These are phyloP conservation scores for Triticum turgidum DNA, from an alignment of 176 grass and related monocot genomes.

Conservation along the genomic window DNA sequence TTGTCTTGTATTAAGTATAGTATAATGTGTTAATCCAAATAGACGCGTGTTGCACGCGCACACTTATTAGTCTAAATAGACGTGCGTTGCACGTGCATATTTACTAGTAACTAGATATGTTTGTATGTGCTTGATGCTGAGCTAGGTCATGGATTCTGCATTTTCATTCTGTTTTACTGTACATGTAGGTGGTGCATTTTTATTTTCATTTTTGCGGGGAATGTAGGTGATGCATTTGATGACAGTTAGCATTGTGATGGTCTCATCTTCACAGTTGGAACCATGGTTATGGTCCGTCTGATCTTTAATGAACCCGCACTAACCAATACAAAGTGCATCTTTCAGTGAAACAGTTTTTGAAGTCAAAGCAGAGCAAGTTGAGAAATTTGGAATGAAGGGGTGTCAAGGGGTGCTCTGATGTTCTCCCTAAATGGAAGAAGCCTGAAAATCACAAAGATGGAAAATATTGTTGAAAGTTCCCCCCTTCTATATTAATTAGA, in stretches of 20 bases:
- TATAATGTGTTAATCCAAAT: too few species aligned
- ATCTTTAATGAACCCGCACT: not conserved
- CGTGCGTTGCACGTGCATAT: too few species aligned
- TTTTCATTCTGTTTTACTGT: not conserved
- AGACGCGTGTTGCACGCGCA: too few species aligned
- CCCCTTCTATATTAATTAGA: not conserved
- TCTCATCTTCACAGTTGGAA: not conserved
- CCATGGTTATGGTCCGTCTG: not conserved
- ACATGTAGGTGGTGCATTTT: not conserved
- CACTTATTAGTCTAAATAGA: too few species aligned
- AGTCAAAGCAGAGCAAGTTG: not conserved
- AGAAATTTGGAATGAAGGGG: not conserved
- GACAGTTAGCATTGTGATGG: not conserved
- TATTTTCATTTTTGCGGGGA: too few species aligned
- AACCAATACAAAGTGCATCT: not conserved
- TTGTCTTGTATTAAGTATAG: too few species aligned
- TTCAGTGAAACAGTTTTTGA: not conserved
- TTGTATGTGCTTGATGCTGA: not conserved
- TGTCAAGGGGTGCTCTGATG: not conserved
- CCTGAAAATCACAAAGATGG: too few species aligned
- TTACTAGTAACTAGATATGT: not conserved
- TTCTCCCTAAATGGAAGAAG: too few species aligned
- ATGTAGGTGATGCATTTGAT: not conserved
- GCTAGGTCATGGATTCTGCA: not conserved
- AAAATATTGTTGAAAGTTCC: not conserved